Percentiles rank a stretch among this genome's conserved stretches.
These are phyloP conservation scores for Phyllosticta paracitricarpa DNA, from an alignment of 2,329 filamentous ascomycete species.

Conservation along the genomic window DNA sequence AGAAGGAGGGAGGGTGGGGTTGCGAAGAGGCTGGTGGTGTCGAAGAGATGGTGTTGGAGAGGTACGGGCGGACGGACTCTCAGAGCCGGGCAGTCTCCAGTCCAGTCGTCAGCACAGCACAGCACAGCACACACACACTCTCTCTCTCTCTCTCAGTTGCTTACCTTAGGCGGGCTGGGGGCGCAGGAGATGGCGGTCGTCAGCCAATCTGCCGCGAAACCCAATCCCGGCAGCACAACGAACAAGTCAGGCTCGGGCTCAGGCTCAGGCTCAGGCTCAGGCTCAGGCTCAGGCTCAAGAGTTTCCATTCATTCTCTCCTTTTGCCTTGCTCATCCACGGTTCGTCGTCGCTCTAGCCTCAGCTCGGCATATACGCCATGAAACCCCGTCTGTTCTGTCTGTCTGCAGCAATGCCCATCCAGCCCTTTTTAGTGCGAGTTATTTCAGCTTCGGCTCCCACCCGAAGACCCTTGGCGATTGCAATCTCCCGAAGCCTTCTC, in stretches of 20 bases:
- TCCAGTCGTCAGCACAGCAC: not conserved
- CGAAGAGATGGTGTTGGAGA: not conserved
- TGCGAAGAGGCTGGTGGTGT: constrained; percentile 6
- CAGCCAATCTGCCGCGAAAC: not conserved
- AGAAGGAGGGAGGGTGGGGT: not conserved
- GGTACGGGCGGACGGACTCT: no score
- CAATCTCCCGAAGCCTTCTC: not conserved
- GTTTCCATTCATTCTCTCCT: not conserved
- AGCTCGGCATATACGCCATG: not conserved
- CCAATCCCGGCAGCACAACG: not conserved
- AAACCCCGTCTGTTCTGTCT: not conserved
- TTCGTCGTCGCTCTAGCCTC: not conserved
- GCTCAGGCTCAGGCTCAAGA: not conserved
- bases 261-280: no score
- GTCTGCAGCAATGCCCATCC: not conserved
- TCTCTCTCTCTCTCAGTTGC: no score
- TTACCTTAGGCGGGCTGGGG: not conserved
- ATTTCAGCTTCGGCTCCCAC: not conserved
- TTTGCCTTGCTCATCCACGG: not conserved
- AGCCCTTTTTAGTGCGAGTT: not conserved
- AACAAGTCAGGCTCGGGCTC: no score
- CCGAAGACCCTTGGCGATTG: not conserved
- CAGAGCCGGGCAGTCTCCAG: no score
- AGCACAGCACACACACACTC: no score
- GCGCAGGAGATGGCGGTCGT: not conserved